These are phyloP conservation scores for Diaporthe citriasiana DNA, from an alignment of 2,329 filamentous ascomycete species.

Conservation along the genomic window DNA sequence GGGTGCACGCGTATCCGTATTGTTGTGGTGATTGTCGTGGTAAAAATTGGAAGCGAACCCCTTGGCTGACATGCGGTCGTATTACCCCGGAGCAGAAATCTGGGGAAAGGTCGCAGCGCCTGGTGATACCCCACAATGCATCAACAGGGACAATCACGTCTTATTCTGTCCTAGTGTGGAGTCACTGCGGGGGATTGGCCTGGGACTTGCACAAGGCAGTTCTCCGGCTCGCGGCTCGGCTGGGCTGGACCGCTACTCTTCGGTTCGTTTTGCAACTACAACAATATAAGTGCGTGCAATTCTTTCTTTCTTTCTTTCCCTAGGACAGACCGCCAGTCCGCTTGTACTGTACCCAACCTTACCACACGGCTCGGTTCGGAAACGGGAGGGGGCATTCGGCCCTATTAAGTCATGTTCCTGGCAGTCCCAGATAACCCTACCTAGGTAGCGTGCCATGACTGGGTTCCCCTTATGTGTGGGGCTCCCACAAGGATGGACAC, in stretches of 20 bases:
- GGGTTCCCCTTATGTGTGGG: neutral
- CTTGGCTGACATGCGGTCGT: neutral
- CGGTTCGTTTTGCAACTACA: neutral
- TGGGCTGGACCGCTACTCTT: neutral
- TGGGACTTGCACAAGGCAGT: constrained; percentile 15
- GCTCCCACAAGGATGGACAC: neutral
- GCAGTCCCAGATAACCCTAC: neutral
- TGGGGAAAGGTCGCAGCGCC: constrained; percentile 2
- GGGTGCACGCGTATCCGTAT: neutral
- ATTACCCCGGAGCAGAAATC: constrained; percentile 4
- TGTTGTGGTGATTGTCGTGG: neutral
- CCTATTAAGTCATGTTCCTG: constrained; percentile 9
- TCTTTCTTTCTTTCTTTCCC: too few species aligned
- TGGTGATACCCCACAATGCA: constrained; percentile 3
- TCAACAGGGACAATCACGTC: constrained; percentile 1
- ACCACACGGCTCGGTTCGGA: neutral
- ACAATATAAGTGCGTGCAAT: neutral
- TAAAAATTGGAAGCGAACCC: neutral
- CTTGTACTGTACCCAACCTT: neutral
- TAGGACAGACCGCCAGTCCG: too few species aligned
- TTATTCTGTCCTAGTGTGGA: neutral
- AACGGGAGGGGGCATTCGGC: constrained; percentile 21
- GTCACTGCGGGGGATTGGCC: neutral
- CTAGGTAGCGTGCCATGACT: neutral
- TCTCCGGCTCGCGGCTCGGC: constrained; percentile 23